Conservation (phyloP, 2,329 filamentous ascomycete genomes). For the Seiridium cupressi region DNA sequence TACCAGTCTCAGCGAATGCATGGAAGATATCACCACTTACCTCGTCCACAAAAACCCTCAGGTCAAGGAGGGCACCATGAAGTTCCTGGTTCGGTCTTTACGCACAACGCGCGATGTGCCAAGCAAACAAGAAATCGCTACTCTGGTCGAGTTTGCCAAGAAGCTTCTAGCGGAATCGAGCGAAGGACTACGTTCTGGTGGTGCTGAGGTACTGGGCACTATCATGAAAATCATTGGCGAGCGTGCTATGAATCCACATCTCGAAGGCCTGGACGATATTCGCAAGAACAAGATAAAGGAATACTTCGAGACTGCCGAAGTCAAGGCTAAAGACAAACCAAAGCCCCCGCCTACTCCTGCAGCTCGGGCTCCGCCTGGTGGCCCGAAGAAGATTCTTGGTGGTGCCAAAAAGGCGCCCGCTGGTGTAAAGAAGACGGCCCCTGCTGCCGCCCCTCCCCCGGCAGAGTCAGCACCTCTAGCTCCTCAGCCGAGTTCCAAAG, state of each 20-base stretch:
- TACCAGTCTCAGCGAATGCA: constrained; percentile 75
- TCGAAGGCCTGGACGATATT: constrained; percentile 93
- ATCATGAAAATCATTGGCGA: constrained; percentile 99
- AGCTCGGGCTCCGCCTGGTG: constrained; percentile 46
- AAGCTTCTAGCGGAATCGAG: constrained; percentile 89
- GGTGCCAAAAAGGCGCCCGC: constrained; percentile 47
- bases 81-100: constrained; percentile 86
- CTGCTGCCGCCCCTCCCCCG: constrained; percentile 35
- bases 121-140: constrained; percentile 76
- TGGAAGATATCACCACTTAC: constrained; percentile 87
- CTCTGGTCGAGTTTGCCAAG: constrained; percentile 83
- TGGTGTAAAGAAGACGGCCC: constrained; percentile 48
- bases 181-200: constrained; percentile 80
- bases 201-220: constrained; percentile 88
- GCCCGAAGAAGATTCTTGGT: constrained; percentile 28
- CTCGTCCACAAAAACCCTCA: constrained; percentile 95
- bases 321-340: constrained; percentile 88
- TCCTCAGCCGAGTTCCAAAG: constrained; percentile 56
- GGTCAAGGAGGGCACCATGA: constrained; percentile 92
- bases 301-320: constrained; percentile 75
- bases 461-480: constrained; percentile 46
- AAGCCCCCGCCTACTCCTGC: constrained; percentile 70
- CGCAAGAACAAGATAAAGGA: constrained; percentile 95
- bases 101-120: constrained; percentile 82
- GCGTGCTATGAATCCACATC: constrained; percentile 86